Evolutionary conservation across 768 basidiomycete species (phyloP), one percentile per base, ranked within the genome.

Genomic region (Piloderma croceum): DNA sequence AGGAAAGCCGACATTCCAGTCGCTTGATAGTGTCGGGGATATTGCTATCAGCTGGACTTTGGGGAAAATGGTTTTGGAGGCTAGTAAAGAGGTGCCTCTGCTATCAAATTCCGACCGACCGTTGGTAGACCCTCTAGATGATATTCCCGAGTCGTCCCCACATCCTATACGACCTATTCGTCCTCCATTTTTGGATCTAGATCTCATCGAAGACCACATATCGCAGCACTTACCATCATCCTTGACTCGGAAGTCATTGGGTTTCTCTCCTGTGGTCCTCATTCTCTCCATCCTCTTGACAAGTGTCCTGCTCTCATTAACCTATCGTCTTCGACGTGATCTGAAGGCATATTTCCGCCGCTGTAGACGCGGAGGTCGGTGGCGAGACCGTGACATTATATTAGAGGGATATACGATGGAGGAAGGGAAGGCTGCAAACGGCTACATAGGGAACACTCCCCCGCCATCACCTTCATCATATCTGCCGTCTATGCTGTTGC

Each of bases 21-120:
- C 84, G 29, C 68, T 93, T 63, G 90, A 97, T 58, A 77, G 80
- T n/a, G 85, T 99, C 22, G 83, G 81, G 24, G 89, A 87, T 54
- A 90, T 94, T 27, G 90, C 92, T 32, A 90, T 99, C 53, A 90
- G 81, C 52, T 99, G 96, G 96, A 97, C 96, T 4, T 71, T 98
- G 24, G 96, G 96, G 20, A 98, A 97, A 62, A 98, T 98, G 93
- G 94, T 98, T 0, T 74, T 97, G 20, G 94, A 98, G 63, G 96
- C 96, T 20, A 91, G 89, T 66, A 88, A 86, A 47, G 87, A 88
- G 57, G 77, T 91, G 6, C 75, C 77, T 3, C 57, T 72, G 6
- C 62, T 70, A 31, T 49, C 59, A 13, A 58, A 62, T 10, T 52
- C 64, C 3, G 61, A 65, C 20, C 70, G 64, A 37, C 86, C 84